Base-by-base conservation (phyloP, 805 yeast genomes). In the Schizosaccharomyces pombe region DNA sequence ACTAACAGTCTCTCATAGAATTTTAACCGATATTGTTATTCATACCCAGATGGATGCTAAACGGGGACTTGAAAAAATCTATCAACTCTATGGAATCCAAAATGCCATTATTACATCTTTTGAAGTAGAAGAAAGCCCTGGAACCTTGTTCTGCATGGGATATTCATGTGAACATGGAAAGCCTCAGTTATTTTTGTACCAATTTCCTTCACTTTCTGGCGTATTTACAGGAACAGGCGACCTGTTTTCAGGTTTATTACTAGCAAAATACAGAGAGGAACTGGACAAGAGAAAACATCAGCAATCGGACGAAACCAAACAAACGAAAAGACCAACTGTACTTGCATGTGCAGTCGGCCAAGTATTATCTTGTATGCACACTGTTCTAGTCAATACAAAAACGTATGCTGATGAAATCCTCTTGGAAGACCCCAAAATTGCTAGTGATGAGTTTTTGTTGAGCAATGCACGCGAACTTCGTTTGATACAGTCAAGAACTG, bases 181-280 rank as follows among this genome's bases (percentile, higher is more conserved):
- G 14, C n/a, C 60, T 58, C 22, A 60, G 57, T 33, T 61, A 66
- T 55, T 60, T 67, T 54, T 62, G 65, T 9, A 54, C 72, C 47
- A 58, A 71, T 52, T 58, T 26, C 30, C 28, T 43, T 43, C 28
- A 2, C 28, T 43, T 43, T 43, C 49, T 11, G 49, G 49, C 1
- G 14, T 22, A 8, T 43, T 43, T 26, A 43, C 49, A 22, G 49
- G 49, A 22, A 43, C 49, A 43, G 49, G 49, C 14, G 49, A 43
- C 9, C 26, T 43, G 11, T 43, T 43, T 43, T 19, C 49, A 22
- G n/a, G 49, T 14, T 5, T 43, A 4, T 16, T 24, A 4, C 26
- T 43, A n/a, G 49, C 49, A 2, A 43, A 43, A 30, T 22, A 19
- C n/a, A n/a, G 14, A 24, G 30, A 43, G 30, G 26, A 43, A 5